A percentile compares a stretch with the other conserved stretches of the same genome.
These are phyloP conservation scores for Pyricularia sp. DNA, from an alignment of 2,329 filamentous ascomycete species.

Conservation along the genomic window DNA sequence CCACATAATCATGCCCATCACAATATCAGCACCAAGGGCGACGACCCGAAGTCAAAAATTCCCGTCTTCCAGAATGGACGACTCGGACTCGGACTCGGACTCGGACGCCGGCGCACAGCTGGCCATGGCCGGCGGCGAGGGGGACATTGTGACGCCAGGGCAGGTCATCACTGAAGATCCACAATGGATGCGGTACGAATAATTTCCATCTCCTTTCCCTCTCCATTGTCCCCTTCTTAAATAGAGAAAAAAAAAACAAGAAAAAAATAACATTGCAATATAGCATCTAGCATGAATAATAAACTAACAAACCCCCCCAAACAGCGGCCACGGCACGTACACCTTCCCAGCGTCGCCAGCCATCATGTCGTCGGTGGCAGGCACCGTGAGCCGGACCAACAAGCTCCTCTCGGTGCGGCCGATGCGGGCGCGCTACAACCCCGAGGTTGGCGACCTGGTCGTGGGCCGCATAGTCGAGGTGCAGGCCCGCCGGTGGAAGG, in stretches of 20 bases:
- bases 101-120: conserved; percentile 33
- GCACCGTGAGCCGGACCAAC: conserved; percentile 87
- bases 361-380: conserved; percentile 85
- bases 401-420: conserved; percentile 90
- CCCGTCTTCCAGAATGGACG: conserved; percentile 6
- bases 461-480: conserved; percentile 91
- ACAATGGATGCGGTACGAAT: conserved; percentile 81
- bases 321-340: conserved; percentile 87
- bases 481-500: conserved; percentile 87
- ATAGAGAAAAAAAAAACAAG: too few species aligned
- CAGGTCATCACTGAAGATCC: conserved; percentile 80
- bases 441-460: conserved; percentile 92
- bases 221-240: neutral
- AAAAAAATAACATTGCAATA: too few species aligned
- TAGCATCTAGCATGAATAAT: too few species aligned
- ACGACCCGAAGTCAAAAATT: conserved; percentile 5
- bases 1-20: conserved; percentile 32
- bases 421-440: conserved; percentile 84
- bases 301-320: neutral
- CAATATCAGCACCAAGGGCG: conserved; percentile 32
- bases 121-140: conserved; percentile 31
- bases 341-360: conserved; percentile 49
- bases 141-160: conserved; percentile 74
- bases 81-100: conserved; percentile 26
- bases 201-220: neutral